These are phyloP conservation scores for Tolypocladium nubicola DNA, from an alignment of 2,329 filamentous ascomycete species.

Conservation along the genomic window DNA sequence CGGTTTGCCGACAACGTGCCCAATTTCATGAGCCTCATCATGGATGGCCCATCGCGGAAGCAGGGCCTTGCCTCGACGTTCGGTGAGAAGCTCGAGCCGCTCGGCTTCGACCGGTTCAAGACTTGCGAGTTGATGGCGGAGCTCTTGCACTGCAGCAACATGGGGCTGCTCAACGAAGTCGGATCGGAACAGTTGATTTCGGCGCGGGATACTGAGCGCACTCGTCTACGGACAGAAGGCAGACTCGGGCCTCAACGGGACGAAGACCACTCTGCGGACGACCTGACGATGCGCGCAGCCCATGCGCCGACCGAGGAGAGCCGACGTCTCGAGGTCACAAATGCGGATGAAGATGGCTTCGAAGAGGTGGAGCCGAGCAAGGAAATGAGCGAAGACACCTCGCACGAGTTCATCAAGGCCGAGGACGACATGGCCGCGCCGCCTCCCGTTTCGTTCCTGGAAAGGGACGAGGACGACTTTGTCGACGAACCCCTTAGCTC, in stretches of 20 bases:
- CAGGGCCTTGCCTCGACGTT: slow-evolving; percentile 77
- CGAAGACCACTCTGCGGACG: slow-evolving; percentile 38
- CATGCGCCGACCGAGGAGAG: slow-evolving; percentile 46
- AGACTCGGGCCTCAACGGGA: slow-evolving; percentile 42
- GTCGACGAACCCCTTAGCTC: slow-evolving; percentile 70
- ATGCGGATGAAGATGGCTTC: slow-evolving; percentile 80
- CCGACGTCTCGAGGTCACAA: slow-evolving; percentile 66
- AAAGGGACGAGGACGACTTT: slow-evolving; percentile 60
- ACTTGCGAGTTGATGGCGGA: slow-evolving; percentile 99
- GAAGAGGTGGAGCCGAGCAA: slow-evolving; percentile 70
- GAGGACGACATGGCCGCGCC: slow-evolving; percentile 36
- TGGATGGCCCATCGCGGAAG: slow-evolving; percentile 64
- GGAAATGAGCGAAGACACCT: slow-evolving; percentile 63
- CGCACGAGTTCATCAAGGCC: slow-evolving; percentile 56
- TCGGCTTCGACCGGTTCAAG: slow-evolving; percentile 97
- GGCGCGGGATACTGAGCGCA: slow-evolving; percentile 69
- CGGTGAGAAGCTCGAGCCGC: slow-evolving; percentile 79
- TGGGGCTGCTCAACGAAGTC: slow-evolving; percentile 86
- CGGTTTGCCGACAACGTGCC: slow-evolving; percentile 86
- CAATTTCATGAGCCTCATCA: slow-evolving; percentile 85
- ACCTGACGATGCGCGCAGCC: slow-evolving; percentile 47
- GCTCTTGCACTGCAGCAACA: slow-evolving; percentile 94
- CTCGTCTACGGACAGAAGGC: slow-evolving; percentile 67
- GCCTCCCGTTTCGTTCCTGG: slow-evolving; percentile 19
- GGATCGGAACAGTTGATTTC: slow-evolving; percentile 83